Evolutionary conservation across 2,329 filamentous ascomycete genomes (phyloP).

Genomic region (Plectosphaerella plurivora): DNA sequence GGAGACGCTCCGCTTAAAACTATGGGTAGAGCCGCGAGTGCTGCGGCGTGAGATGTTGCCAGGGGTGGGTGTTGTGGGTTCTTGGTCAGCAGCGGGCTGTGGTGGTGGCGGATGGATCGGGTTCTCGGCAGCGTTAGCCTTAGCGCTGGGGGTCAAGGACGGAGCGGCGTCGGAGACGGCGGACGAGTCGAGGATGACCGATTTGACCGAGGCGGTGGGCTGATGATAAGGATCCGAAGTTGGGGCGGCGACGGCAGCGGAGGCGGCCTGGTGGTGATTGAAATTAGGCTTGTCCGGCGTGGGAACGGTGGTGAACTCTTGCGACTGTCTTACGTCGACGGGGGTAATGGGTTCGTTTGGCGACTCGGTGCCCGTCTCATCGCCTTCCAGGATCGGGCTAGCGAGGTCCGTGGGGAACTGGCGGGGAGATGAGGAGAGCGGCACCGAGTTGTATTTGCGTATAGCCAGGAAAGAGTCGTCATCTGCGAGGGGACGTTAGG

Average conservation of each 20-base stretch:
- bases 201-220: conserved; percentile 6
- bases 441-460: not conserved
- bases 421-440: conserved; percentile 35
- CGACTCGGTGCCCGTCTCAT: conserved; percentile 57
- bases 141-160: not conserved
- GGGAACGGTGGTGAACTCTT: conserved; percentile 44
- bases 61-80: conserved; percentile 19
- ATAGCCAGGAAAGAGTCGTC: not conserved
- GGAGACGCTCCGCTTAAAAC: conserved; percentile 45
- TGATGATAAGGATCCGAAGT: conserved; percentile 1
- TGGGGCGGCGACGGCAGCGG: conserved; percentile 8
- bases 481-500: not conserved
- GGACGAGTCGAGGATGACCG: conserved; percentile 4
- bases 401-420: conserved; percentile 45
- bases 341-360: conserved; percentile 59
- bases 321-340: conserved; percentile 50
- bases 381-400: conserved; percentile 49
- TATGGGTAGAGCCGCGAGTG: conserved; percentile 36
- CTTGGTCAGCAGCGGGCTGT: conserved; percentile 14
- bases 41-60: conserved; percentile 28
- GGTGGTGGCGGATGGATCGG: conserved; percentile 4
- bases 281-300: conserved; percentile 34
- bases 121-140: conserved; percentile 5
- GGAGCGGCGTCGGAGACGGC: not conserved
- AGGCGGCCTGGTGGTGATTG: conserved; percentile 20